These are phyloP conservation scores for Chaetomium tenue DNA, from an alignment of 495 filamentous ascomycete genomes.

Conservation along the genomic window DNA sequence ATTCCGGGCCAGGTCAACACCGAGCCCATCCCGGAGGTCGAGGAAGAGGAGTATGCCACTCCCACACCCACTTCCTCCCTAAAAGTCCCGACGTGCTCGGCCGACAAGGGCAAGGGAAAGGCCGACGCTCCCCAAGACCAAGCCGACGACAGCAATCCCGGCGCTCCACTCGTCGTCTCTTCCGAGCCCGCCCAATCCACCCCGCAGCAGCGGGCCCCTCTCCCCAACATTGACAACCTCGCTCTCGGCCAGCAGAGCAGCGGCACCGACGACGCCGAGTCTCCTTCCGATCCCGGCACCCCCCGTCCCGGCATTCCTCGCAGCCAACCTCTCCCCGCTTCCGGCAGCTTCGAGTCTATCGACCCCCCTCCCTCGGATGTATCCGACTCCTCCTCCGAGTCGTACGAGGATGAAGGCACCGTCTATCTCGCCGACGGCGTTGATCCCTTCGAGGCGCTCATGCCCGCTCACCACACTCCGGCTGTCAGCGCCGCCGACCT, in stretches of 20 bases:
- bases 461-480: neutral
- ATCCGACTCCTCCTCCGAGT: neutral
- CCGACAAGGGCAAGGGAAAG: constrained; percentile 22
- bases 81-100: neutral
- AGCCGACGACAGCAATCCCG: neutral
- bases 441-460: neutral
- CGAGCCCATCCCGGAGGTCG: neutral
- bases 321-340: constrained; percentile 3
- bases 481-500: constrained; percentile 11
- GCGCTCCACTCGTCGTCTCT: neutral
- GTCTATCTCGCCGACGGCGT: constrained; percentile 1
- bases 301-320: constrained; percentile 12
- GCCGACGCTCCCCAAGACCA: neutral
- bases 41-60: constrained; percentile 2
- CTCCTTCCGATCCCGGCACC: neutral
- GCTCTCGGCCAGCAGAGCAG: neutral
- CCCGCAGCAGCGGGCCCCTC: neutral
- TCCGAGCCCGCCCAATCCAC: neutral
- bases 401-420: constrained; percentile 9
- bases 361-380: neutral
- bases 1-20: neutral
- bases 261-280: neutral
- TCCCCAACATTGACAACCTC: neutral
- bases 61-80: neutral
- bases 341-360: constrained; percentile 7